Evolutionary conservation across 202 grass and related monocot genomes (phyloP).

Genomic region (Digitaria exilis): DNA sequence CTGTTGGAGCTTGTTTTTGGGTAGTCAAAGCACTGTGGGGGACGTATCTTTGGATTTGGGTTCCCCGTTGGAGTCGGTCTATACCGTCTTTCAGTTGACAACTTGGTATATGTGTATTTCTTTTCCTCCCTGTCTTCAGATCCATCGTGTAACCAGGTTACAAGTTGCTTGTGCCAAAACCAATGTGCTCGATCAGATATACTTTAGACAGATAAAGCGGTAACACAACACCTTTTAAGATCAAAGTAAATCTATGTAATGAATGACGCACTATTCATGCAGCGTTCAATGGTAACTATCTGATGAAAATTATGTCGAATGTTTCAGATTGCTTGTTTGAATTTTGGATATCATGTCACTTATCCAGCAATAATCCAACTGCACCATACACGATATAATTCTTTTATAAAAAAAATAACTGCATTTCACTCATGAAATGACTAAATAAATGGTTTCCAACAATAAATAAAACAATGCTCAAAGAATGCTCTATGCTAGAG

Average conservation of each 20-base stretch:
- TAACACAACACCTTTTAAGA: neutral
- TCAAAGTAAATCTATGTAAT: neutral
- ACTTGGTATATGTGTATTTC: neutral
- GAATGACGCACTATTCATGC: neutral
- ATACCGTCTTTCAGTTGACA: neutral
- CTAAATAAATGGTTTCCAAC: neutral
- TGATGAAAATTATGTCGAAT: neutral
- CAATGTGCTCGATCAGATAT: neutral
- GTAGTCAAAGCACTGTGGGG: no score
- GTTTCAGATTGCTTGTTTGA: neutral
- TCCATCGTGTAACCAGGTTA: neutral
- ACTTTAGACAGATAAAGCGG: neutral
- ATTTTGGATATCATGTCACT: neutral
- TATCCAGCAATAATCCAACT: neutral
- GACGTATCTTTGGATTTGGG: no score
- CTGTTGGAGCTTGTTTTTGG: no score
- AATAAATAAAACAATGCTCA: neutral
- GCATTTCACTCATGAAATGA: neutral
- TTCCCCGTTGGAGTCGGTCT: no score
- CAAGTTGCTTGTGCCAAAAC: neutral
- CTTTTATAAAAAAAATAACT: neutral
- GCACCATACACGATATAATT: neutral
- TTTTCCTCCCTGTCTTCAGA: neutral
- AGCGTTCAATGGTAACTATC: neutral
- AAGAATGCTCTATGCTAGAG: neutral